Evolutionary conservation across 2,329 filamentous ascomycete genomes (phyloP).

Genomic region (Phyllosticta citriasiana): DNA sequence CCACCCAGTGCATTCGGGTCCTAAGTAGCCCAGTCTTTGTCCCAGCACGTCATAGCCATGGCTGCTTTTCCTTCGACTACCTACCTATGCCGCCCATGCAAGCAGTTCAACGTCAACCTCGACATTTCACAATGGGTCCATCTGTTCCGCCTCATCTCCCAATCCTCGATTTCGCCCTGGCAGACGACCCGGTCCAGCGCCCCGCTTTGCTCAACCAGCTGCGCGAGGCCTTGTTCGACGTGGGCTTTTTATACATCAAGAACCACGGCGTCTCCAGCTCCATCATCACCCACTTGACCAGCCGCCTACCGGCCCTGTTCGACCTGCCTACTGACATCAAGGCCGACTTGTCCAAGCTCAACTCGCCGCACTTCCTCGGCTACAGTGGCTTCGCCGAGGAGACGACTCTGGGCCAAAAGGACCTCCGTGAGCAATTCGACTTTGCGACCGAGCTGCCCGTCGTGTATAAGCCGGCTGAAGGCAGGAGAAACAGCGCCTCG

Average conservation of each 20-base stretch:
- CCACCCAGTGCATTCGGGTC: not conserved
- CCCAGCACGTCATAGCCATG: not conserved
- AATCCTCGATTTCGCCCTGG: slow-evolving; percentile 39
- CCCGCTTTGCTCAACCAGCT: slow-evolving; percentile 33
- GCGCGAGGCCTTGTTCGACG: slow-evolving; percentile 37
- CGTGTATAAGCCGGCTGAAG: slow-evolving; percentile 21
- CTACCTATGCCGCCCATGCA: not conserved
- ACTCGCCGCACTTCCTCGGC: slow-evolving; percentile 52
- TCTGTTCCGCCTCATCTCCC: slow-evolving; percentile 28
- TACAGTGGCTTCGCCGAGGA: slow-evolving; percentile 48
- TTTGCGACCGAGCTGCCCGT: slow-evolving; percentile 46
- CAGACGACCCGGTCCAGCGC: slow-evolving; percentile 25
- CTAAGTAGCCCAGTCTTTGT: not conserved
- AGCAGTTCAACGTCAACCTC: not conserved
- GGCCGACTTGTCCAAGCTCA: slow-evolving; percentile 33
- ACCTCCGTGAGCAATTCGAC: slow-evolving; percentile 50
- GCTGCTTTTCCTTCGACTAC: not conserved
- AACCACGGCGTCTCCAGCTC: slow-evolving; percentile 37
- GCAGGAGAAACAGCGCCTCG: not conserved
- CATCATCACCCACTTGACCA: slow-evolving; percentile 30
- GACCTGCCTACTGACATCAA: slow-evolving; percentile 31
- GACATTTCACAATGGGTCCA: not conserved
- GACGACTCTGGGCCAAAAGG: slow-evolving; percentile 42
- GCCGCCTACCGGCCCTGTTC: slow-evolving; percentile 37
- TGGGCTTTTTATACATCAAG: slow-evolving; percentile 45